These are phyloP conservation scores for Blastobotrys parvus DNA, from an alignment of 805 yeast genomes.

Conservation along the genomic window DNA sequence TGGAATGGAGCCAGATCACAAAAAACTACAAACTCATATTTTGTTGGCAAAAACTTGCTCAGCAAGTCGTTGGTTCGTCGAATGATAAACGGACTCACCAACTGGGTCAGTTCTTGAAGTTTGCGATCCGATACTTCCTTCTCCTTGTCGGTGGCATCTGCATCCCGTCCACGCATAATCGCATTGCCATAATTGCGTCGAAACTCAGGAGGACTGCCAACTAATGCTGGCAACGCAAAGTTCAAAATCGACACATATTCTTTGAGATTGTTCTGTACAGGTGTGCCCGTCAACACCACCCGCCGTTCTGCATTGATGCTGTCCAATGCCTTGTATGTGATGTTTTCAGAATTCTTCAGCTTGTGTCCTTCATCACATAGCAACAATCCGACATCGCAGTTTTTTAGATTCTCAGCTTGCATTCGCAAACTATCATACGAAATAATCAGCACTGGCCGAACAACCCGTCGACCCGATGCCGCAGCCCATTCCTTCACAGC, in stretches of 20 bases:
- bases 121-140: slow-evolving; percentile 59
- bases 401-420: slow-evolving; percentile 65
- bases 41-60: slow-evolving; percentile 89
- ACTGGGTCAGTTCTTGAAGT: slow-evolving; percentile 55
- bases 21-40: slow-evolving; percentile 95
- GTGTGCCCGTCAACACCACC: slow-evolving; percentile 92
- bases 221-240: slow-evolving; percentile 89
- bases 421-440: slow-evolving; percentile 90
- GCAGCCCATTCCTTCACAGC: slow-evolving; percentile 77
- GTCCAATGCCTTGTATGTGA: slow-evolving; percentile 80
- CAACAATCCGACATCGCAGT: slow-evolving; percentile 76
- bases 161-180: slow-evolving; percentile 81
- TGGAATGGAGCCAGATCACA: slow-evolving; percentile 79
- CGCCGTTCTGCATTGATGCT: slow-evolving; percentile 80
- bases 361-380: slow-evolving; percentile 85
- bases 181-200: slow-evolving; percentile 74
- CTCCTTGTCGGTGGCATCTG: slow-evolving; percentile 78
- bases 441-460: slow-evolving; percentile 86
- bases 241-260: slow-evolving; percentile 86
- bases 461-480: slow-evolving; percentile 80
- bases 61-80: slow-evolving; percentile 92
- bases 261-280: slow-evolving; percentile 89
- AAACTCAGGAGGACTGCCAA: slow-evolving; percentile 80
- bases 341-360: slow-evolving; percentile 80
- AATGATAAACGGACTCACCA: slow-evolving; percentile 85